Evolutionary conservation across 2,329 filamentous ascomycete species (phyloP), one percentile per base, ranked within the genome.

Genomic region (Aspergillus sp.): DNA sequence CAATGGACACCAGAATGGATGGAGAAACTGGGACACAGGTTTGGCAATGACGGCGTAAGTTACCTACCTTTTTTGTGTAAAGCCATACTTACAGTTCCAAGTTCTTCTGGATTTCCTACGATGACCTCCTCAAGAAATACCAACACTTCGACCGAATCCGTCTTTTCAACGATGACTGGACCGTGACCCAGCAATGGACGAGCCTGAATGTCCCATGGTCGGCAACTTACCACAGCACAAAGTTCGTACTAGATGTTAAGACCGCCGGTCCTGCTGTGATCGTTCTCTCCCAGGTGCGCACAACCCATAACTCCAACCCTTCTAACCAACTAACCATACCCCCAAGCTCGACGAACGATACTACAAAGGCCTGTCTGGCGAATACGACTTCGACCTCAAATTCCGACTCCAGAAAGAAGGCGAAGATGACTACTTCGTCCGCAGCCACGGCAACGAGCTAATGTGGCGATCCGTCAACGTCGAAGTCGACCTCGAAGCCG

Each of bases 1-100:
- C 88, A 94, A 74, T 96, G 91, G 91, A 94, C 90, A 1, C 82
- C 90, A 0, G 88, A 92, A 66, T 91, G 89, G 85, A 87, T 94
- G 76, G 78, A 87, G 61, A 87, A 89, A 67, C 82, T 95, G 0
- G 82, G 84, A 49, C 90, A 93, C 71, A 86, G 84, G 45, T 93
- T 93, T 66, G 90, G 90, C 41, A 89, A 91, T 65, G 90, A 93
- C 67, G 90, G 90, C 23, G 85, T 79, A 71, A 17, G 65, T 58
- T 12, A 48, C 21, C 15, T 10, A 17, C 7, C 1, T 2, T 17
- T 12, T 8, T 3, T 3, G 23, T 25, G 23, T 25, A 25, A 13
- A 25, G 15, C 36, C 2, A 41, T 21, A 41, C 63, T 69, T 38
- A 68, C 51, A 25, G 10, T 2, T 10, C 9, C 15, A 25, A 74